Evolutionary conservation across 169 alveolate species (phyloP).

Genomic region (Neospora caninum): DNA sequence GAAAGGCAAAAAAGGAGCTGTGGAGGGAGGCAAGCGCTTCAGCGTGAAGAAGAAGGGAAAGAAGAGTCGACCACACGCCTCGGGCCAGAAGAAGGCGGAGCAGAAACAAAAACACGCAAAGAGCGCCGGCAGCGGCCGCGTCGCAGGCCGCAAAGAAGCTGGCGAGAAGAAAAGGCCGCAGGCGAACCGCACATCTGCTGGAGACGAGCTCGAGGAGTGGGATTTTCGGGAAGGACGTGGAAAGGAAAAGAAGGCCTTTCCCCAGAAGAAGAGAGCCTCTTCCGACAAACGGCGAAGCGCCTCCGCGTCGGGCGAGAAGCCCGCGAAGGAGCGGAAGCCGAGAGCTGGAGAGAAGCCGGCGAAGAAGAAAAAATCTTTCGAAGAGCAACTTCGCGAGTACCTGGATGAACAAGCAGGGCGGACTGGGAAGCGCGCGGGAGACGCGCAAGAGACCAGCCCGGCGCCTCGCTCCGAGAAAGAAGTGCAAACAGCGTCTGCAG

Average conservation of each 20-base stretch:
- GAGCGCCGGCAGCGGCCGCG: background rate
- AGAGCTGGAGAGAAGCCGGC: background rate
- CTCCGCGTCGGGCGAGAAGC: background rate
- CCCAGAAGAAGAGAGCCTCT: background rate
- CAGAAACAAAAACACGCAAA: background rate
- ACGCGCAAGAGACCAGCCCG: background rate
- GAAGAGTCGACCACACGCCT: background rate
- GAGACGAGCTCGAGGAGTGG: background rate
- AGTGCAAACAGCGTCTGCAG: background rate
- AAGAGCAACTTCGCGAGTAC: slow-evolving; percentile 10
- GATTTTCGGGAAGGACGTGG: background rate
- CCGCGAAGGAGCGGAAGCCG: background rate
- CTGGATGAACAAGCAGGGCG: background rate
- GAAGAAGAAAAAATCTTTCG: slow-evolving; percentile 16
- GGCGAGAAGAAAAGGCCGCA: too few species aligned
- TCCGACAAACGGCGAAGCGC: background rate
- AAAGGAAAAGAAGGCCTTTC: background rate
- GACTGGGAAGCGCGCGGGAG: background rate
- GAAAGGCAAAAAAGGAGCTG: background rate
- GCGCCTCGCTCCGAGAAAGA: background rate
- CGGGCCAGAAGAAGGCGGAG: background rate
- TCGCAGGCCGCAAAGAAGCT: too few species aligned
- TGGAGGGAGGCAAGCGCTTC: background rate
- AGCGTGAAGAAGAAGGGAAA: background rate
- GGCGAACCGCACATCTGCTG: background rate